phyloP scores from a whole-genome alignment of 1,139 yeast species.

The Nakaseomyces uthaithaninus region DNA sequence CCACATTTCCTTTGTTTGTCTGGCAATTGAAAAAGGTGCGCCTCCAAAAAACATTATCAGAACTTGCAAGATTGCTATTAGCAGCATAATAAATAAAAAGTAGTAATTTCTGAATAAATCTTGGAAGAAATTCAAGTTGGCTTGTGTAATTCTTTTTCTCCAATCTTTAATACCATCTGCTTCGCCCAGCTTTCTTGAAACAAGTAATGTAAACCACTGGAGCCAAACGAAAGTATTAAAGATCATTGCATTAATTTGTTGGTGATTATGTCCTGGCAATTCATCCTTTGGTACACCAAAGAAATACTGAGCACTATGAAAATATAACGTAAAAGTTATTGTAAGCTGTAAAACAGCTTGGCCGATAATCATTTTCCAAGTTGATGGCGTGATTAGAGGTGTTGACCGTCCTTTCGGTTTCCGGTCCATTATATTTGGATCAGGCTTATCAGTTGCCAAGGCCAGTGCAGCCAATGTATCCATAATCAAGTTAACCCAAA shows the following conservation, averaged over 20 bases:
- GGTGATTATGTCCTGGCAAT: slow-evolving; percentile 41
- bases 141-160: slow-evolving; percentile 48
- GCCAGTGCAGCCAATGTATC: slow-evolving; percentile 98
- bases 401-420: slow-evolving; percentile 77
- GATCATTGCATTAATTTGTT: slow-evolving; percentile 71
- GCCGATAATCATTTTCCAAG: slow-evolving; percentile 98
- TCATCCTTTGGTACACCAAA: slow-evolving; percentile 34
- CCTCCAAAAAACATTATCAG: slow-evolving; percentile 96
- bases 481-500: slow-evolving; percentile 98
- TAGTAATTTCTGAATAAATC: slow-evolving; percentile 77
- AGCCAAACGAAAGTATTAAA: slow-evolving; percentile 97
- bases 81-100: slow-evolving; percentile 58
- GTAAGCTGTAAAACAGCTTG: slow-evolving; percentile 72
- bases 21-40: slow-evolving; percentile 76
- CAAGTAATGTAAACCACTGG: slow-evolving; percentile 89
- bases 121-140: slow-evolving; percentile 71
- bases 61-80: slow-evolving; percentile 79
- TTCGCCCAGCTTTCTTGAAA: slow-evolving; percentile 87
- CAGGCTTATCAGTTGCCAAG: slow-evolving; percentile 94
- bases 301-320: slow-evolving; percentile 63
- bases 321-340: slow-evolving; percentile 73
- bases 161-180: slow-evolving; percentile 57
- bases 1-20: slow-evolving; percentile 84
- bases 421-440: slow-evolving; percentile 64
- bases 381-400: slow-evolving; percentile 79